Evolutionary conservation across 345 rosid genomes (phyloP).

Genomic region (Eucalyptus erythrocorys): DNA sequence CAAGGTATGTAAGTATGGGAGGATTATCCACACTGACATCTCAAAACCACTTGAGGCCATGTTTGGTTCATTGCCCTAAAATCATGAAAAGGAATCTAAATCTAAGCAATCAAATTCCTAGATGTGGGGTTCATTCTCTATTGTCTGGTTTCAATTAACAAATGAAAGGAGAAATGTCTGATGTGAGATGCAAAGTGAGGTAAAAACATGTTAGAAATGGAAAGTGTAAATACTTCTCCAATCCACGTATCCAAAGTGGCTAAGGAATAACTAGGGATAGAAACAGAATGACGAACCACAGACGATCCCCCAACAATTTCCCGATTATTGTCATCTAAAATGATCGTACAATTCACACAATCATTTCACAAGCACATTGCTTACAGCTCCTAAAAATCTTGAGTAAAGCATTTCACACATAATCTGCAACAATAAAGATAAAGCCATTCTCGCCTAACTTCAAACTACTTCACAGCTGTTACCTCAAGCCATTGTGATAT

Average conservation of each 20-base stretch:
- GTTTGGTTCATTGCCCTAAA: background rate
- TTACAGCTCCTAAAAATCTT: background rate
- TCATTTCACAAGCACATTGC: background rate
- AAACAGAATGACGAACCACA: background rate
- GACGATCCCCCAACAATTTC: background rate
- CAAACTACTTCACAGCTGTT: background rate
- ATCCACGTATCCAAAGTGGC: background rate
- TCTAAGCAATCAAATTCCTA: background rate
- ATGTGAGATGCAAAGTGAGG: background rate
- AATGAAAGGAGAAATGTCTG: background rate
- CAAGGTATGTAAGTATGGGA: background rate
- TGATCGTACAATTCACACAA: background rate
- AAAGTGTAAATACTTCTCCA: background rate
- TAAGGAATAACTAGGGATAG: background rate
- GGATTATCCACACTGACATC: background rate
- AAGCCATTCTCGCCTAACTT: background rate
- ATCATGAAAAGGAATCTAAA: background rate
- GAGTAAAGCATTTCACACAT: background rate
- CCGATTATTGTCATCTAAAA: background rate
- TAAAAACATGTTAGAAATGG: background rate
- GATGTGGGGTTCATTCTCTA: background rate
- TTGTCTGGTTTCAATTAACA: background rate
- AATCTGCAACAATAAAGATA: background rate
- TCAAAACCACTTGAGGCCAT: background rate
- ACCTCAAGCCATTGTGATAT: background rate